Conservation (phyloP, 164 flowering plant genomes). For the Saururus chinensis region DNA sequence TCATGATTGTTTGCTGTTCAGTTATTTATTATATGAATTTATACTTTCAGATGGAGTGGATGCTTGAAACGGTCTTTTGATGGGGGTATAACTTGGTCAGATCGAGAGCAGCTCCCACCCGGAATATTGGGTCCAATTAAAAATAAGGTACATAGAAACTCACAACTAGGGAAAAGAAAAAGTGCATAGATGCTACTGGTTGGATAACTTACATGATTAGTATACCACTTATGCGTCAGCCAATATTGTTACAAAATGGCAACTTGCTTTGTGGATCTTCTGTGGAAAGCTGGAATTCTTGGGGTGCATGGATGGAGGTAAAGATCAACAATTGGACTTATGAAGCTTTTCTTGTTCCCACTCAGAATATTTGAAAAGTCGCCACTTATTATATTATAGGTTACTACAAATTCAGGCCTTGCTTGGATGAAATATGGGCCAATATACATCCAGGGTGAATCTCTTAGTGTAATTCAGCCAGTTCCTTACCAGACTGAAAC, state of each 20-base stretch:
- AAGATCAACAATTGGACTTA: not conserved
- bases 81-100: constrained; percentile 72
- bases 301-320: constrained; percentile 99
- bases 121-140: constrained; percentile 88
- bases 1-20: not conserved
- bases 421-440: constrained; percentile 87
- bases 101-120: constrained; percentile 91
- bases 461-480: constrained; percentile 85
- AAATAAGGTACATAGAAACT: constrained; percentile 53
- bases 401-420: constrained; percentile 60
- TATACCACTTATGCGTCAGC: constrained; percentile 30
- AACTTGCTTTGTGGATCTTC: constrained; percentile 83
- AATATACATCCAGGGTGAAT: constrained; percentile 37
- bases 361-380: not conserved
- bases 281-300: constrained; percentile 97
- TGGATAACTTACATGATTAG: not conserved
- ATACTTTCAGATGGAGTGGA: constrained; percentile 72
- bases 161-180: not conserved
- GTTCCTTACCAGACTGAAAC: constrained; percentile 69
- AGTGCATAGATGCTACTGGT: not conserved
- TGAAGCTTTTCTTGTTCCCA: not conserved
- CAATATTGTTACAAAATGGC: constrained; percentile 72
- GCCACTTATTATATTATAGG: constrained; percentile 24
- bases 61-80: constrained; percentile 83
- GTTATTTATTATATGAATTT: not conserved